Conservation (phyloP, 192 early-diverging fungal genomes). For the Umbelopsis sp. region DNA sequence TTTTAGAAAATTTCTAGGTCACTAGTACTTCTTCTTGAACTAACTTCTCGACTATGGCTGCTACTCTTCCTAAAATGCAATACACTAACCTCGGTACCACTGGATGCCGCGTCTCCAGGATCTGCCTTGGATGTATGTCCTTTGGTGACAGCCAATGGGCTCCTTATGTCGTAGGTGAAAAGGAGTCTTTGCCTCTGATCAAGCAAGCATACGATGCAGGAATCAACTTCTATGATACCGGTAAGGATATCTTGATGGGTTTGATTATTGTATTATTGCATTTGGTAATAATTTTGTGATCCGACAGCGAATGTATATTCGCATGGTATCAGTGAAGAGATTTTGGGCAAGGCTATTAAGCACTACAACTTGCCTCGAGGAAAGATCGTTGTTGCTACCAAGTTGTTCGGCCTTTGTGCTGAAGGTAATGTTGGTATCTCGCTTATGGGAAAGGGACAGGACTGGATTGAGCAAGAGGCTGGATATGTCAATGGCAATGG, state of each 20-base stretch:
- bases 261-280: background rate
- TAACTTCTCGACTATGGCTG: constrained; percentile 2
- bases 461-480: background rate
- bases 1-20: too few relatives aligned
- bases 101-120: constrained; percentile 37
- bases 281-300: background rate
- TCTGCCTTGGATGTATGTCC: constrained; percentile 55
- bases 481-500: constrained; percentile 64
- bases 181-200: constrained; percentile 42
- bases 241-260: background rate
- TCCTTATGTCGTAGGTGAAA: constrained; percentile 47
- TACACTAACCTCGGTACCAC: constrained; percentile 21
- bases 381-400: constrained; percentile 77
- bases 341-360: constrained; percentile 42
- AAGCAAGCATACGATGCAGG: constrained; percentile 66
- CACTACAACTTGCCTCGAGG: constrained; percentile 54
- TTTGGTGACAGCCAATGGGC: constrained; percentile 42
- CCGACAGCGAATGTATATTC: constrained; percentile 52
- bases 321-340: constrained; percentile 36
- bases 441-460: background rate
- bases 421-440: constrained; percentile 31
- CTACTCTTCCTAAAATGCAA: constrained; percentile 13
- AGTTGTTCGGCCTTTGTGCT: constrained; percentile 53
- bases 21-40: too few relatives aligned
- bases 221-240: constrained; percentile 80